Percentiles rank a stretch among this genome's conserved stretches.
phyloP scores from a whole-genome alignment of 352 stramenopile species.

The Phytophthora hibernalis region DNA sequence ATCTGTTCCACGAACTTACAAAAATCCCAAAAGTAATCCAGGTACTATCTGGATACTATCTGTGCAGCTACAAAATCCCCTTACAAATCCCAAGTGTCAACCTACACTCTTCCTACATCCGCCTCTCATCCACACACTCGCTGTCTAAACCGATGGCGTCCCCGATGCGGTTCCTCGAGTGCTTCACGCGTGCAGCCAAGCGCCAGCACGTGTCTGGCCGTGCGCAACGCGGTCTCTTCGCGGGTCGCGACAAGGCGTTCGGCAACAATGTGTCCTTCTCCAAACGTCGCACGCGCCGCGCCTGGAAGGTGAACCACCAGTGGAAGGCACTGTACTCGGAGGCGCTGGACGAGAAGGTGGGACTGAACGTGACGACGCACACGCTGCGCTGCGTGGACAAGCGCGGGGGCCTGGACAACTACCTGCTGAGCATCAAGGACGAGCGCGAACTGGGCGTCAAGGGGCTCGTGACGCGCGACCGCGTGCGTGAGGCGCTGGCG shows the following conservation, averaged over 20 bases:
- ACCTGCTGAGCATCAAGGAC: constrained; percentile 92
- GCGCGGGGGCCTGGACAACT: constrained; percentile 94
- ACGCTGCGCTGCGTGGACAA: constrained; percentile 95
- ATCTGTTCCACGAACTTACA: no score
- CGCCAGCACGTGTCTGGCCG: constrained; percentile 80
- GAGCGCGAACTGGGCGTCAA: constrained; percentile 81
- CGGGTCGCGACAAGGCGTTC: constrained; percentile 93
- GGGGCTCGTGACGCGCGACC: constrained; percentile 62
- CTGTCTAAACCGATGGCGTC: constrained; percentile 31
- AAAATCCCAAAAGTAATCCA: no score
- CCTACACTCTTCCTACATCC: not conserved
- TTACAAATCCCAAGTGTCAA: no score
- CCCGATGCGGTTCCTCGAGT: constrained; percentile 65
- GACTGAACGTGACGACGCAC: constrained; percentile 93
- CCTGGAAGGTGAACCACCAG: constrained; percentile 95
- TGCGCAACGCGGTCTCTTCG: constrained; percentile 91
- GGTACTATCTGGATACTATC: no score
- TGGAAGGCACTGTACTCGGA: constrained; percentile 90
- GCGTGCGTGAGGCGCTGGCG: constrained; percentile 60
- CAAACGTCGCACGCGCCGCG: constrained; percentile 91
- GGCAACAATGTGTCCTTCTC: constrained; percentile 96
- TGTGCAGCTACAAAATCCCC: no score
- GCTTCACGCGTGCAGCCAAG: constrained; percentile 65
- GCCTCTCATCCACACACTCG: not conserved
- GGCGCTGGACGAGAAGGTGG: constrained; percentile 93